Base-by-base conservation (phyloP, 1,139 yeast species). In the Magnusiomyces tetraspermus region DNA sequence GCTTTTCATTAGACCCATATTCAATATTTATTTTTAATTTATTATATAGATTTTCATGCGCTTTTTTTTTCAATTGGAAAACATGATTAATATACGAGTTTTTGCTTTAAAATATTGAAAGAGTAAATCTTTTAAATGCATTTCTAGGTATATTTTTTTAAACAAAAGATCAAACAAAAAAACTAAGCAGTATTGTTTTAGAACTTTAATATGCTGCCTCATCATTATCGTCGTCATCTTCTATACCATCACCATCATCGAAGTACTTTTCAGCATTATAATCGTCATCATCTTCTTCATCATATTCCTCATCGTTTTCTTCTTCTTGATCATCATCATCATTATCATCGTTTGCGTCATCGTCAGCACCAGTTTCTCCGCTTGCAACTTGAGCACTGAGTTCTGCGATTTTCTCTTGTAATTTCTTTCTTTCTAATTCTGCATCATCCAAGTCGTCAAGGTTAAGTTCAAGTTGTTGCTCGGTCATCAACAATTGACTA, bases 301-400 rank as follows among this genome's bases (percentile, higher is more conserved):
- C 82, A 57, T 83, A 92, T 53, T 85, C 92, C 55, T 85, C 94
- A 48, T 85, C 86, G 58, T 81, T 87, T 58, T 82, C 87, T 56
- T 80, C 84, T 53, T 82, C 88, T 53, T 82, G 88, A 46, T 79
- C 85, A 54, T 79, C 85, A 48, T 81, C 87, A 53, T 79, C 83
- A 52, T 61, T 63, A 30, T 55, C 58, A 31, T 78, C 84, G 47
- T 75, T 78, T 30, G 73, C 71, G 13, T 65, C 70, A 36, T 76
- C 80, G 45, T 77, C 82, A 19, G 67, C 77, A n/a, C 69, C 72
- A 28, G 33, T 6, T 11, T 28, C 33, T 42, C 71, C 77, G 10
- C 62, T 73, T 1, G 66, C 74, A 47, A 51, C 50, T 40, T 52
- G 51, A 51, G 58, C 54, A 38, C 51, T 46, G 57, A 50, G 45